Conservation (phyloP, 805 yeast species). For the Wickerhamiella domercqiae region DNA sequence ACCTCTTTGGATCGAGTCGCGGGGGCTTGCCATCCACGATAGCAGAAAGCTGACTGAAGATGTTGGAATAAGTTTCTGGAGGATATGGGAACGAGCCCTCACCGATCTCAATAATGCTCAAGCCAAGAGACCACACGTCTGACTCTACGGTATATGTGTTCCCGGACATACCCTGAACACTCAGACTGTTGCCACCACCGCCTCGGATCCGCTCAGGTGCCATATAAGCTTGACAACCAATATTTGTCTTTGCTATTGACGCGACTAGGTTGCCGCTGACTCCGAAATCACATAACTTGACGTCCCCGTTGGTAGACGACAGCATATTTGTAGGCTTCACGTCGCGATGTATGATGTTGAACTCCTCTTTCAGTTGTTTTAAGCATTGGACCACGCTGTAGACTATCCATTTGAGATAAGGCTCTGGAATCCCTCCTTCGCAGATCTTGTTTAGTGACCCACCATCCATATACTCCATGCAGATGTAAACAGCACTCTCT, state of each 20-base stretch:
- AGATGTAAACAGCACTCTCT: conserved; percentile 96
- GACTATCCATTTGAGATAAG: conserved; percentile 63
- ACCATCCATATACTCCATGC: conserved; percentile 96
- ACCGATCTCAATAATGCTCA: conserved; percentile 75
- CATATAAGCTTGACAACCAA: conserved; percentile 97
- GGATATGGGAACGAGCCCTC: conserved; percentile 93
- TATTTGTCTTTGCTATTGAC: conserved; percentile 83
- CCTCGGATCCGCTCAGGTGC: conserved; percentile 80
- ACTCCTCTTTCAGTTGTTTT: conserved; percentile 70
- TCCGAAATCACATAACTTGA: conserved; percentile 90
- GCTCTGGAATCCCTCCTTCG: conserved; percentile 62
- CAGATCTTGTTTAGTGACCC: conserved; percentile 83
- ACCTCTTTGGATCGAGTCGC: conserved; percentile 44
- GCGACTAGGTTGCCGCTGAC: conserved; percentile 92
- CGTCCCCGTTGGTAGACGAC: conserved; percentile 68
- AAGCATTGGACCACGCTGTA: conserved; percentile 70
- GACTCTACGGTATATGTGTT: conserved; percentile 77
- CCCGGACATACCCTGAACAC: neutral
- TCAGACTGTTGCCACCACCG: conserved; percentile 24
- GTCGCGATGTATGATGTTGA: conserved; percentile 88
- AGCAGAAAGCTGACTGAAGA: conserved; percentile 85
- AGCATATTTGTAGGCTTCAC: conserved; percentile 92
- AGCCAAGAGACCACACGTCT: conserved; percentile 90
- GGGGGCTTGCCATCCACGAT: conserved; percentile 96
- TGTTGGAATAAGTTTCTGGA: conserved; percentile 77